Conservation (phyloP, 2,329 filamentous ascomycete genomes). For the Diaporthe citri region DNA sequence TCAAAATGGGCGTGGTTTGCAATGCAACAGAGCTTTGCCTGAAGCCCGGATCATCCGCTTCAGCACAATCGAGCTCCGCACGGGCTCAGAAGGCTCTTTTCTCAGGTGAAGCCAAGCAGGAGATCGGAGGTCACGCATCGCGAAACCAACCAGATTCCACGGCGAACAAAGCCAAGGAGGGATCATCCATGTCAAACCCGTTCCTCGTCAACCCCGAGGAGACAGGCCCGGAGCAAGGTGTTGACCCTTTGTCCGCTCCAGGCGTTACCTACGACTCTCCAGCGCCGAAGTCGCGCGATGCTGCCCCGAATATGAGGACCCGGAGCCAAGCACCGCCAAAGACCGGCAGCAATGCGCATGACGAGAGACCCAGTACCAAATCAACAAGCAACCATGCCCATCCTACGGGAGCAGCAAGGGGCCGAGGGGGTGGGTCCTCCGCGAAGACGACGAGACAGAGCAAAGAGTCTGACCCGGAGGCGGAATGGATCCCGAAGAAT, state of each 20-base stretch:
- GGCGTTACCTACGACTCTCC: neutral
- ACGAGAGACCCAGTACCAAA: neutral
- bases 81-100: neutral
- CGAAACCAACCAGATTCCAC: neutral
- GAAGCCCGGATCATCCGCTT: fast-evolving
- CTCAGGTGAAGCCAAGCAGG: neutral
- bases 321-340: neutral
- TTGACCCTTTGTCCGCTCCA: neutral
- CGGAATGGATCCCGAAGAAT: neutral
- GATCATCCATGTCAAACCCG: neutral
- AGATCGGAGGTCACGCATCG: neutral
- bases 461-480: neutral
- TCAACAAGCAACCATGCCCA: neutral
- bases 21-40: neutral
- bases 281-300: neutral
- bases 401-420: neutral
- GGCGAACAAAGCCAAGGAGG: neutral
- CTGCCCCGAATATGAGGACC: neutral
- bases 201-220: neutral
- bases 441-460: neutral
- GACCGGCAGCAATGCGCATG: fast-evolving
- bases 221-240: fast-evolving
- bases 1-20: conserved; percentile 29
- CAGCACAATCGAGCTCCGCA: neutral
- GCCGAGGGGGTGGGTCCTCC: too few species aligned